Conservation (phyloP, 768 basidiomycete genomes). For the Kwoniella dendrophila region DNA sequence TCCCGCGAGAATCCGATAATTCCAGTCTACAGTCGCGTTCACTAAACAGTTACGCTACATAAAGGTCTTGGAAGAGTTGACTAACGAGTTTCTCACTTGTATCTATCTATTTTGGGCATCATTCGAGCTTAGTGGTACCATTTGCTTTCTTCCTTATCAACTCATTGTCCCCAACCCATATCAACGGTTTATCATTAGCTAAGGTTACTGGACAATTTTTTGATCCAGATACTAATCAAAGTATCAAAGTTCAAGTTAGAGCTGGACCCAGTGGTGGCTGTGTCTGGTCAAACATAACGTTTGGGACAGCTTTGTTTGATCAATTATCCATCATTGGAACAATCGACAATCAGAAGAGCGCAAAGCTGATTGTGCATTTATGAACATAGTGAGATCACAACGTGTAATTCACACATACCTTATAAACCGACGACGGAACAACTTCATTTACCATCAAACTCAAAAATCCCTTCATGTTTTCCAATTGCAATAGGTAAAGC, state of each 20-base stretch:
- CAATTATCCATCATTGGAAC: neutral
- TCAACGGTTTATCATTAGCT: neutral
- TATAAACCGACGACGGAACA: neutral
- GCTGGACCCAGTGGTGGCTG: slow-evolving; percentile 16
- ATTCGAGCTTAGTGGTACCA: neutral
- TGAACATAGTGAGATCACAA: neutral
- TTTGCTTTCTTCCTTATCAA: slow-evolving; percentile 10
- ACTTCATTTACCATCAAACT: slow-evolving; percentile 4
- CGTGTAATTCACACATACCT: slow-evolving; percentile 4
- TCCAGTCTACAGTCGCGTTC: no score
- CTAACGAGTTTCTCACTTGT: no score
- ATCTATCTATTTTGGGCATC: no score
- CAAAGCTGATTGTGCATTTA: neutral
- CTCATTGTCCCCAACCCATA: neutral
- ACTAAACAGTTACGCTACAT: no score
- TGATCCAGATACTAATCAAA: neutral
- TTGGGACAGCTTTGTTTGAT: neutral
- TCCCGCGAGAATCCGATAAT: no score
- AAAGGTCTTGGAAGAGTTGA: no score
- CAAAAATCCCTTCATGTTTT: neutral
- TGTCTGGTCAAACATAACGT: slow-evolving; percentile 15
- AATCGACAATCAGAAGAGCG: neutral
- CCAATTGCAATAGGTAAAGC: slow-evolving; percentile 14
- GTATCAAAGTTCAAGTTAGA: neutral
- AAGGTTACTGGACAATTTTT: slow-evolving; percentile 7